A percentile compares a stretch with the other conserved stretches of the same genome.
These are phyloP conservation scores for Chalara sp. DNA, from an alignment of 2,329 filamentous ascomycete species.

Conservation along the genomic window DNA sequence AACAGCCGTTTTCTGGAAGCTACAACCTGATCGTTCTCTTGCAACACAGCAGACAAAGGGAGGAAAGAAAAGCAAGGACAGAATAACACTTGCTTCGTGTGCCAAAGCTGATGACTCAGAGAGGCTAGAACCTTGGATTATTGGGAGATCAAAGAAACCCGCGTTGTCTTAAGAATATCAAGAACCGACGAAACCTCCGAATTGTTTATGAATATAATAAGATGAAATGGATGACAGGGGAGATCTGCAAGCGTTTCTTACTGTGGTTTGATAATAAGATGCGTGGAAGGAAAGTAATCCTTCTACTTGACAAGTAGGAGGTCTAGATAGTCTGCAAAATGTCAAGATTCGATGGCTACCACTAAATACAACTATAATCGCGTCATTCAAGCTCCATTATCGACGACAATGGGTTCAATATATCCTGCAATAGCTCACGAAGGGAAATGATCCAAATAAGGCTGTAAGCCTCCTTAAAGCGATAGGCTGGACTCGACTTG, in stretches of 20 bases:
- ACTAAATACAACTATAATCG: too few relatives aligned
- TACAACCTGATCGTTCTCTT: background rate
- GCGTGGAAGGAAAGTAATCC: background rate
- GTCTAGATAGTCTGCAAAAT: too few relatives aligned
- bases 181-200: background rate
- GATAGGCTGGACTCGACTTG: too few relatives aligned
- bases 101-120: background rate
- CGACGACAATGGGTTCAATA: too few relatives aligned
- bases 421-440: too few relatives aligned
- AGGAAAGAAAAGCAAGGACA: background rate
- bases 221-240: background rate
- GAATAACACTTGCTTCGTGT: background rate
- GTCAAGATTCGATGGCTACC: too few relatives aligned
- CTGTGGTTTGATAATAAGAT: background rate
- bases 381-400: too few relatives aligned
- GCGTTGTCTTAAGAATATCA: too few relatives aligned
- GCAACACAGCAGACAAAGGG: background rate
- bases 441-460: too few relatives aligned
- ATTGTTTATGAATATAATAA: slow-evolving; percentile 1
- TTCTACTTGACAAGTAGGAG: background rate
- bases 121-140: slow-evolving; percentile 1
- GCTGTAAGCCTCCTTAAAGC: too few relatives aligned
- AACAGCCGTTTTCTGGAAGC: background rate
- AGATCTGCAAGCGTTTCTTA: background rate
- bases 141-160: background rate